phyloP scores from a whole-genome alignment of 2,329 filamentous ascomycete genomes.

The Cladosporium phlei region DNA sequence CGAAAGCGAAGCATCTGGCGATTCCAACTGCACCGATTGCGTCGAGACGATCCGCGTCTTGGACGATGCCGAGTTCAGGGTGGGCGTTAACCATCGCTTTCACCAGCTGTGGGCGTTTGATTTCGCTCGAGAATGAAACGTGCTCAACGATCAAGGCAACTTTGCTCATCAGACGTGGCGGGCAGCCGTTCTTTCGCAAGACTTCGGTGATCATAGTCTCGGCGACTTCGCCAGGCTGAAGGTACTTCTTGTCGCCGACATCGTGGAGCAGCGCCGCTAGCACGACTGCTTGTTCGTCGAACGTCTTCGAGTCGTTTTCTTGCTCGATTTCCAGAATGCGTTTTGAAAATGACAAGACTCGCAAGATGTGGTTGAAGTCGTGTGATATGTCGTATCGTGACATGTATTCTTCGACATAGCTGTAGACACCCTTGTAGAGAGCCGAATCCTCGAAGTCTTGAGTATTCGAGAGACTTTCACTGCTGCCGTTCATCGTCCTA shows the following conservation, averaged over 20 bases:
- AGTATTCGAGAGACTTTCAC: neutral
- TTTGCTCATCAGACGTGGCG: conserved; percentile 54
- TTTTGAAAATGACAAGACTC: conserved; percentile 70
- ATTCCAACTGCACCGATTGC: conserved; percentile 84
- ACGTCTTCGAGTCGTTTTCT: conserved; percentile 21
- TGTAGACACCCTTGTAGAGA: conserved; percentile 38
- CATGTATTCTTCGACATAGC: conserved; percentile 69
- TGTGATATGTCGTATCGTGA: conserved; percentile 77
- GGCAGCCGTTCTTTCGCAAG: conserved; percentile 54
- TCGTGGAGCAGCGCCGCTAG: conserved; percentile 65
- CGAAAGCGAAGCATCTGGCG: conserved; percentile 70
- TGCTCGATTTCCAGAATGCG: conserved; percentile 51
- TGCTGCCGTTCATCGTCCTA: neutral
- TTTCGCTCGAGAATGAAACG: conserved; percentile 74
- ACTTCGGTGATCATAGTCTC: conserved; percentile 53
- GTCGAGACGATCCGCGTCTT: conserved; percentile 91
- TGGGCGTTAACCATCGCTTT: conserved; percentile 56
- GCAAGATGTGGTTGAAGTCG: conserved; percentile 78
- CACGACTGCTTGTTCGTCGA: conserved; percentile 27
- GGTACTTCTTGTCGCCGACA: conserved; percentile 81
- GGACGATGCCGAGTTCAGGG: conserved; percentile 77
- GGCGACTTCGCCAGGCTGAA: conserved; percentile 47
- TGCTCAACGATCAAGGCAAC: conserved; percentile 69
- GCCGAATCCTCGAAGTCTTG: conserved; percentile 28
- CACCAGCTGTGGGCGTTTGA: conserved; percentile 58